These are phyloP conservation scores for Saccharomyces hybrid DNA, from an alignment of 1,139 yeast species.

Conservation along the genomic window DNA sequence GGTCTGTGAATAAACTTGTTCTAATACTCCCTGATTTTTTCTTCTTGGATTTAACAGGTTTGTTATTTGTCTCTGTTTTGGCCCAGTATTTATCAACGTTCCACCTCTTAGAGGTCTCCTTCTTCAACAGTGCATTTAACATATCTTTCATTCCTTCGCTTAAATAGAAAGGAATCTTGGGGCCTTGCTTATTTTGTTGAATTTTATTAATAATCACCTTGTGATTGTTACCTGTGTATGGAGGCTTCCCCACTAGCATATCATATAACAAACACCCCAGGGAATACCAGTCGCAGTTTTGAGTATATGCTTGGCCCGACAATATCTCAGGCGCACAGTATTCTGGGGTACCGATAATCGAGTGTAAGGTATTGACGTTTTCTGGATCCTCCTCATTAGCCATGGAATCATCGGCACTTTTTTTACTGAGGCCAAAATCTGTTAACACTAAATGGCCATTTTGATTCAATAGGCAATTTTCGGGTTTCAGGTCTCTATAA, in stretches of 20 bases:
- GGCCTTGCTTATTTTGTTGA: conserved; percentile 51
- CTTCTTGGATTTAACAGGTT: conserved; percentile 42
- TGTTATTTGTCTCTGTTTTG: conserved; percentile 28
- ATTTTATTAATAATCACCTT: conserved; percentile 78
- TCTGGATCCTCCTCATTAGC: conserved; percentile 22
- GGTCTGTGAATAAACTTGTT: conserved; percentile 33
- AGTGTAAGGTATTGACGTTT: conserved; percentile 40
- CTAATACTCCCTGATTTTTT: conserved; percentile 26
- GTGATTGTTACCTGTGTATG: conserved; percentile 85
- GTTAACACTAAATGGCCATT: conserved; percentile 79
- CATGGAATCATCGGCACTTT: conserved; percentile 27
- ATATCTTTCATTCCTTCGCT: conserved; percentile 82
- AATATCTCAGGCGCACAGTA: conserved; percentile 96
- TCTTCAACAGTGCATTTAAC: conserved; percentile 61
- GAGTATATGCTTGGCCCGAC: conserved; percentile 78
- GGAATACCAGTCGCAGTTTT: conserved; percentile 95
- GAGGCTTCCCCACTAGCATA: conserved; percentile 85
- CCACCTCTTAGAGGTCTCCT: conserved; percentile 67
- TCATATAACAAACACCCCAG: conserved; percentile 86
- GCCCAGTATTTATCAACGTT: conserved; percentile 48
- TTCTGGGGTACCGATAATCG: conserved; percentile 90
- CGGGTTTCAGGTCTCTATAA: conserved; percentile 89
- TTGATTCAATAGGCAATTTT: conserved; percentile 76
- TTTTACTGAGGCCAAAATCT: conserved; percentile 87
- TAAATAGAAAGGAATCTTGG: conserved; percentile 74